Conservation (phyloP, 164 flowering plant species). For the Kingdonia uniflora region DNA sequence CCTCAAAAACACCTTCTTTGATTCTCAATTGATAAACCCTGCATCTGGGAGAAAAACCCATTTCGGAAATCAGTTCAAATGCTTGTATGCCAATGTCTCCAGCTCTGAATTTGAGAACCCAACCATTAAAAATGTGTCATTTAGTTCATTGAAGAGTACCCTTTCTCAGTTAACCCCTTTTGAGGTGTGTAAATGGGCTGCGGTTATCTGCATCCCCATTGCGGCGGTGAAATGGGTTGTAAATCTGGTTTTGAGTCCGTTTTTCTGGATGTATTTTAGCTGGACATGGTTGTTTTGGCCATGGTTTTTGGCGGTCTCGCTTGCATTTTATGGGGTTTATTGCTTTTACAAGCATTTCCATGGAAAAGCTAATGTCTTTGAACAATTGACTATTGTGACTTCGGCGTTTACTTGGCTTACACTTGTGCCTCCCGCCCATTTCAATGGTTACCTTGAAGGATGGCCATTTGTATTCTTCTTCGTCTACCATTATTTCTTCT, state of each 20-base stretch:
- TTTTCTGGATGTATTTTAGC: slow-evolving; percentile 90
- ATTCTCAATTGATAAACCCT: not conserved
- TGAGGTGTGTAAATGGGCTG: slow-evolving; percentile 51
- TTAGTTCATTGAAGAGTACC: slow-evolving; percentile 28
- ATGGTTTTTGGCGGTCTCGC: slow-evolving; percentile 46
- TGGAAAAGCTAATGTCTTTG: slow-evolving; percentile 45
- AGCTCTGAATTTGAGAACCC: slow-evolving; percentile 19
- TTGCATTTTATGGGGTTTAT: slow-evolving; percentile 51
- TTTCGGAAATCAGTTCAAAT: slow-evolving; percentile 15
- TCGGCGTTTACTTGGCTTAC: slow-evolving; percentile 79
- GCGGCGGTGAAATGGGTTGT: slow-evolving; percentile 51
- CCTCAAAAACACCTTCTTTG: slow-evolving; percentile 2
- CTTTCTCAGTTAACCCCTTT: slow-evolving; percentile 41
- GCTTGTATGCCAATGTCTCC: slow-evolving; percentile 21
- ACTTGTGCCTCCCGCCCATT: slow-evolving; percentile 71
- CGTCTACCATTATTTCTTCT: slow-evolving; percentile 79
- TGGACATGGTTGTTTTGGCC: slow-evolving; percentile 97
- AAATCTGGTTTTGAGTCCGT: slow-evolving; percentile 40
- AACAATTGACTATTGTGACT: slow-evolving; percentile 60
- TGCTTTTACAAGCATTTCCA: slow-evolving; percentile 36
- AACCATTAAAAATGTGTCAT: slow-evolving; percentile 17
- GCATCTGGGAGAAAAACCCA: slow-evolving; percentile 12
- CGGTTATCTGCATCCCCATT: slow-evolving; percentile 28
- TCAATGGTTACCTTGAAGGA: slow-evolving; percentile 83
- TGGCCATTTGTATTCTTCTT: slow-evolving; percentile 87